phyloP scores from a whole-genome alignment of 257 asterid genomes.

The Fraxinus quadrangulata region DNA sequence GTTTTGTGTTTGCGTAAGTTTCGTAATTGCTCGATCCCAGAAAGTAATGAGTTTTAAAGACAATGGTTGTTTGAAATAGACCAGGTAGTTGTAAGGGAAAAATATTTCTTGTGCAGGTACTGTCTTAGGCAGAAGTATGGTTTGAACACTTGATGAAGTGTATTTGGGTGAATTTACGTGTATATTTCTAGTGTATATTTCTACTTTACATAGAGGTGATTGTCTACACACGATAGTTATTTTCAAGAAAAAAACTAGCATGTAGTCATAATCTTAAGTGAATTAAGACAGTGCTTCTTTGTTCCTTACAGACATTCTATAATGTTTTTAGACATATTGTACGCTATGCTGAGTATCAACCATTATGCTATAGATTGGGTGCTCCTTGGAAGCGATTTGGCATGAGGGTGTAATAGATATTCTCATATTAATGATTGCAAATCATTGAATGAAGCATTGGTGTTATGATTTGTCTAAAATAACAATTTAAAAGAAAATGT shows the following conservation, averaged over 20 bases:
- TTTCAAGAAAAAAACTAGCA: neutral
- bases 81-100: neutral
- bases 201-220: neutral
- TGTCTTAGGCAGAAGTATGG: neutral
- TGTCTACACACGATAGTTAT: neutral
- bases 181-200: neutral
- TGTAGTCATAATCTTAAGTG: neutral
- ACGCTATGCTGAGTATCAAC: neutral
- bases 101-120: neutral
- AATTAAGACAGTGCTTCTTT: neutral
- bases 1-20: slow-evolving; percentile 4
- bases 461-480: neutral
- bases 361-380: neutral
- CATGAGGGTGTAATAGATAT: neutral
- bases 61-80: neutral
- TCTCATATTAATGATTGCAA: neutral
- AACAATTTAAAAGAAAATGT: neutral
- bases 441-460: neutral
- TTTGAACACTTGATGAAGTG: neutral
- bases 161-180: neutral
- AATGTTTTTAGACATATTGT: neutral
- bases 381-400: neutral
- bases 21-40: neutral
- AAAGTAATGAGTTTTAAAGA: neutral
- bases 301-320: neutral